phyloP scores from a whole-genome alignment of 768 basidiomycete genomes.

The Agaricus subrufescens region DNA sequence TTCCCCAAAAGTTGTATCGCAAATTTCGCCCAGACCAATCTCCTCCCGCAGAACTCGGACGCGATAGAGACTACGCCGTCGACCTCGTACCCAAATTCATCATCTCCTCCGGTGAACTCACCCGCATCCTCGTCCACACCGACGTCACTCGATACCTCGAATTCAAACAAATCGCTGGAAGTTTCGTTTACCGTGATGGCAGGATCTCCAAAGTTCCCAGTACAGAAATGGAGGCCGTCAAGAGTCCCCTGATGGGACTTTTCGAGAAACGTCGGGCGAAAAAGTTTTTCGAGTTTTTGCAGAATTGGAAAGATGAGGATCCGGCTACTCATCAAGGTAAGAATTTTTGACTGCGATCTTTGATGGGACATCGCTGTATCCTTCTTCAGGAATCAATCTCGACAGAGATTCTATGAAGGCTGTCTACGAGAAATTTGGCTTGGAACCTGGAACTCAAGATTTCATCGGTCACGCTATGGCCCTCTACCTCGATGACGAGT shows the following conservation, averaged over 20 bases:
- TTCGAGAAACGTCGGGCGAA: conserved; percentile 98
- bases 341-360: background rate
- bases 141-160: conserved; percentile 98
- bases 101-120: conserved; percentile 96
- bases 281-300: conserved; percentile 97
- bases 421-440: conserved; percentile 95
- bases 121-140: conserved; percentile 97
- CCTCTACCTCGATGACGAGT: conserved; percentile 96
- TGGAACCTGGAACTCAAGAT: conserved; percentile 97
- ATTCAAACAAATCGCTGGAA: conserved; percentile 99
- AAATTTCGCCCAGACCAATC: conserved; percentile 82
- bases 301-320: conserved; percentile 93
- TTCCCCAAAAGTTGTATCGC: conserved; percentile 72
- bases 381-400: conserved; percentile 67
- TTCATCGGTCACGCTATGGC: conserved; percentile 99
- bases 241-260: conserved; percentile 94
- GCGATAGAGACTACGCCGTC: conserved; percentile 96
- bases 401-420: conserved; percentile 90
- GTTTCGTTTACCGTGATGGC: conserved; percentile 95
- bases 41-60: conserved; percentile 81
- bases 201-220: conserved; percentile 96
- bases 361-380: background rate
- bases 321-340: conserved; percentile 94
- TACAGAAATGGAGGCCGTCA: conserved; percentile 96
- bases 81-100: conserved; percentile 99